Evolutionary conservation across 179 eudicot genomes (phyloP).

Genomic region (Spinacia oleracea): DNA sequence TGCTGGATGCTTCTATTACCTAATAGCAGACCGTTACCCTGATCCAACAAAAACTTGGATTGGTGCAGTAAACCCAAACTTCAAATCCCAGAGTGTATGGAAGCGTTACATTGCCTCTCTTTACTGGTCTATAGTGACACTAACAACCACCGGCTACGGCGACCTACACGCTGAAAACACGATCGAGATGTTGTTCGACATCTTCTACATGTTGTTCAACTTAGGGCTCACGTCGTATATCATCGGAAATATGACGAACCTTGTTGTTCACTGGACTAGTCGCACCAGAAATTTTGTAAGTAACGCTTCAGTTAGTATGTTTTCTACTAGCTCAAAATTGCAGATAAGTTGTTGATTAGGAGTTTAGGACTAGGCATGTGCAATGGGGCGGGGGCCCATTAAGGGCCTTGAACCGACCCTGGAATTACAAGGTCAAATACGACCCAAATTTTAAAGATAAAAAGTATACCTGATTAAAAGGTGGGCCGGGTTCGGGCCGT

Average conservation of each 20-base stretch:
- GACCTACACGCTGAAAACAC: constrained; percentile 82
- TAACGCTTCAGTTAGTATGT: constrained; percentile 15
- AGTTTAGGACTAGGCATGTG: too few relatives aligned
- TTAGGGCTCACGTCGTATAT: constrained; percentile 83
- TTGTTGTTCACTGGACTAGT: constrained; percentile 91
- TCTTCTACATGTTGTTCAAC: constrained; percentile 82
- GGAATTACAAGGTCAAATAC: too few relatives aligned
- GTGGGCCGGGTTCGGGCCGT: too few relatives aligned
- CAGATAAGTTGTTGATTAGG: too few relatives aligned
- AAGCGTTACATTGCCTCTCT: constrained; percentile 63
- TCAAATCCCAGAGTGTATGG: constrained; percentile 61
- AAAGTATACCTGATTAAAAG: too few relatives aligned
- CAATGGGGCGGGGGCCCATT: too few relatives aligned
- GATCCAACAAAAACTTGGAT: constrained; percentile 78
- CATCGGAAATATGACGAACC: constrained; percentile 96
- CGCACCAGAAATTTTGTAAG: constrained; percentile 86
- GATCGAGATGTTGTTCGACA: constrained; percentile 78
- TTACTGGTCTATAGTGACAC: constrained; percentile 86
- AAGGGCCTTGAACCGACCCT: too few relatives aligned
- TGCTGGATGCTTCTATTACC: constrained; percentile 87
- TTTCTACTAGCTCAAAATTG: background rate
- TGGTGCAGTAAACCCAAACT: constrained; percentile 67
- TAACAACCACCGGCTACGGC: constrained; percentile 89
- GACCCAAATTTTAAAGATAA: too few relatives aligned
- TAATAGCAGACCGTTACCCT: constrained; percentile 73